Percentiles rank a stretch among this genome's conserved stretches.
These are phyloP conservation scores for Cyphellophora attinorum DNA, from an alignment of 2,329 filamentous ascomycete species.

Conservation along the genomic window DNA sequence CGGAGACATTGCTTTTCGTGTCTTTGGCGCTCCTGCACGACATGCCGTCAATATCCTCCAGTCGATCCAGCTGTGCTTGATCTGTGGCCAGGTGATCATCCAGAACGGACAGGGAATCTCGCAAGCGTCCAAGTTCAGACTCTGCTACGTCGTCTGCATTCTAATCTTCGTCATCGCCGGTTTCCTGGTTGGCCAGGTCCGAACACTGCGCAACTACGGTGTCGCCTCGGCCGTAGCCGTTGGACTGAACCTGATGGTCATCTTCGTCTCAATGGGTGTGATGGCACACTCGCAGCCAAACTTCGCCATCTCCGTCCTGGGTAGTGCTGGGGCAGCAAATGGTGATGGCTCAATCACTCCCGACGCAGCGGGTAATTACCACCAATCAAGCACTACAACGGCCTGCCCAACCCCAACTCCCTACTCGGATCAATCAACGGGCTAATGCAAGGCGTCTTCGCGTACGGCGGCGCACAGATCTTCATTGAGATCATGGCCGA, in stretches of 20 bases:
- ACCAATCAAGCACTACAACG: conserved; percentile 17
- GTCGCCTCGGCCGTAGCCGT: conserved; percentile 21
- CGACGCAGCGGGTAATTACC: conserved; percentile 12
- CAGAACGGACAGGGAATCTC: conserved; percentile 13
- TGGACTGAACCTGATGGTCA: conserved; percentile 21
- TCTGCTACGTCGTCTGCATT: conserved; percentile 19
- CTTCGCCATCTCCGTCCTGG: conserved; percentile 19
- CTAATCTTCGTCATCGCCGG: conserved; percentile 20
- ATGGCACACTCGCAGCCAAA: conserved; percentile 21
- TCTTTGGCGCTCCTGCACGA: conserved; percentile 35
- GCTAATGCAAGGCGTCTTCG: conserved; percentile 21
- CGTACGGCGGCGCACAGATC: conserved; percentile 22
- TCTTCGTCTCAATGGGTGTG: conserved; percentile 24
- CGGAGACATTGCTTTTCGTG: conserved; percentile 40
- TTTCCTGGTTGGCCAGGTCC: conserved; percentile 21
- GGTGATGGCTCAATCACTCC: conserved; percentile 19
- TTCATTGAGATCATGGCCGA: conserved; percentile 25
- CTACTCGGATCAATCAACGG: conserved; percentile 20
- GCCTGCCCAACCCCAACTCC: conserved; percentile 12
- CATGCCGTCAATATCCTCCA: conserved; percentile 41
- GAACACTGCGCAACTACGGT: conserved; percentile 21
- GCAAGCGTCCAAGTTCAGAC: conserved; percentile 16
- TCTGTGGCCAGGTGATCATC: conserved; percentile 21
- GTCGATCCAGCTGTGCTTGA: conserved; percentile 32
- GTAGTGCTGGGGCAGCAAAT: conserved; percentile 20